phyloP scores from a whole-genome alignment of 495 filamentous ascomycete genomes.

The Hypoxylon rickii region DNA sequence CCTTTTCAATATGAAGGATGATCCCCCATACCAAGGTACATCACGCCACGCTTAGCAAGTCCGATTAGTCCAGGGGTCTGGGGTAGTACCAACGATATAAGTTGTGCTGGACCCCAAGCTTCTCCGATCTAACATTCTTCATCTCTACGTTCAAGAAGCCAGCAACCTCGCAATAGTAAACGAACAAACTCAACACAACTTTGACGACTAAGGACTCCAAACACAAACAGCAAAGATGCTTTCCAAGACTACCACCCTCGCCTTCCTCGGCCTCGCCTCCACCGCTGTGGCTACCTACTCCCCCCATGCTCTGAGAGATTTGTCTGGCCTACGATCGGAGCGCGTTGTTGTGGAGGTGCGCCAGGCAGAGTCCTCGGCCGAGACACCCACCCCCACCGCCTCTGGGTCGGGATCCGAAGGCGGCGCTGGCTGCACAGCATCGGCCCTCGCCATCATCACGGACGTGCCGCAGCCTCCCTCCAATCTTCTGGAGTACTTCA shows the following conservation, averaged over 20 bases:
- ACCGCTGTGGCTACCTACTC: slow-evolving; percentile 13
- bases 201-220: not conserved
- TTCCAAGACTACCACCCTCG: slow-evolving; percentile 9
- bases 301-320: slow-evolving; percentile 8
- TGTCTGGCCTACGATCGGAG: slow-evolving; percentile 7
- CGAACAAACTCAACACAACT: too few relatives aligned
- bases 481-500: slow-evolving; percentile 8
- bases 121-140: too few relatives aligned
- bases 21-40: too few relatives aligned
- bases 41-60: too few relatives aligned
- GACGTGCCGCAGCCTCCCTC: slow-evolving; percentile 1
- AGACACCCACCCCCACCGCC: not conserved
- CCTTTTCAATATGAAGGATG: too few relatives aligned
- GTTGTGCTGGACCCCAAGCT: too few relatives aligned
- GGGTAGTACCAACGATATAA: too few relatives aligned
- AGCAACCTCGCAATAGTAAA: too few relatives aligned
- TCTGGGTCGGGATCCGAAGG: not conserved
- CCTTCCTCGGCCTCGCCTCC: slow-evolving; percentile 22
- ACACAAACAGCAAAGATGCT: too few relatives aligned
- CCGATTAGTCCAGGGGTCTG: too few relatives aligned
- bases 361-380: not conserved
- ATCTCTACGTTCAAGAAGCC: too few relatives aligned
- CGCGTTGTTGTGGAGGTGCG: slow-evolving; percentile 27
- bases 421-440: slow-evolving; percentile 3
- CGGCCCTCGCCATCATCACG: slow-evolving; percentile 2